These are phyloP conservation scores for Rhodofomes roseus DNA, from an alignment of 1,284 basidiomycete genomes.

Conservation along the genomic window DNA sequence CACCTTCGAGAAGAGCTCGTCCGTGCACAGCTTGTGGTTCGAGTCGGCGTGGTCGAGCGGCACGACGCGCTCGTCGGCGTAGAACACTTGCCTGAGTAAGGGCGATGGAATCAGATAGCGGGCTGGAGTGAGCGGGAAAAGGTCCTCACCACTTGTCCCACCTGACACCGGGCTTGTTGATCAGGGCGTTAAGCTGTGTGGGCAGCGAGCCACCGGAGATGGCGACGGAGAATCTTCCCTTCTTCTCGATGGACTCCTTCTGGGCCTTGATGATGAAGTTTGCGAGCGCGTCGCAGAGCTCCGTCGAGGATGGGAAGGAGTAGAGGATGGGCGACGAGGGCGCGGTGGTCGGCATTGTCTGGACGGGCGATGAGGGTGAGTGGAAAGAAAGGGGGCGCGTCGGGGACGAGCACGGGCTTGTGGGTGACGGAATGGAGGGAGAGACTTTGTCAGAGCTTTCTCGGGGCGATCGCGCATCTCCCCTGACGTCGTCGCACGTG, in stretches of 20 bases:
- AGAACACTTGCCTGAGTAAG: conserved; percentile 87
- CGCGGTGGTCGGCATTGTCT: conserved; percentile 24
- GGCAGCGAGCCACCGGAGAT: conserved; percentile 93
- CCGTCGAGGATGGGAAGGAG: conserved; percentile 61
- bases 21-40: conserved; percentile 80
- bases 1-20: conserved; percentile 82
- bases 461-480: neutral
- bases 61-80: conserved; percentile 95
- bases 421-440: neutral
- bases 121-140: neutral
- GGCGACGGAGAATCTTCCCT: conserved; percentile 89
- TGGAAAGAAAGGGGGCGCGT: neutral
- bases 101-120: conserved; percentile 8
- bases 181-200: conserved; percentile 75
- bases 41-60: conserved; percentile 91
- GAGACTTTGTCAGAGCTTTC: neutral
- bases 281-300: conserved; percentile 66
- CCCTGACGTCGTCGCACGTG: conserved; percentile 7
- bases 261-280: conserved; percentile 86
- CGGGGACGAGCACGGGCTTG: neutral
- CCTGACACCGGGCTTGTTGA: conserved; percentile 72
- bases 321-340: conserved; percentile 72
- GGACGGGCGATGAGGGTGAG: neutral
- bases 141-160: conserved; percentile 90
- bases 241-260: conserved; percentile 85